Percentiles rank a stretch among this genome's conserved stretches.
Evolutionary conservation across 2,329 filamentous ascomycete species (phyloP).

Genomic region (Aureobasidium musti): DNA sequence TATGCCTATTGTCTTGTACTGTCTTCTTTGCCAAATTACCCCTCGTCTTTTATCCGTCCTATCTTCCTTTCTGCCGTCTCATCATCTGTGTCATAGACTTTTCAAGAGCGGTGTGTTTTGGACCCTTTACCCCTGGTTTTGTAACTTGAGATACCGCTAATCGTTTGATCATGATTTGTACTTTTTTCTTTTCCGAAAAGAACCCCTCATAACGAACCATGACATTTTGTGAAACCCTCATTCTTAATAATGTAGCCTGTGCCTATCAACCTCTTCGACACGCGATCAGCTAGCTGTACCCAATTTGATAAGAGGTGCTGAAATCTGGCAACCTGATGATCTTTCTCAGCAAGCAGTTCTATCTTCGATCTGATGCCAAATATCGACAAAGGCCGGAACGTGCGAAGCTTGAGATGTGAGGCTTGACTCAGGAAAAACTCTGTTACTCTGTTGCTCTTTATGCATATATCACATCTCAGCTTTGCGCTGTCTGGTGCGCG

Average conservation of each 20-base stretch:
- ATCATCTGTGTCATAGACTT: slow-evolving; percentile 28
- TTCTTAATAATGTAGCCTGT: not conserved
- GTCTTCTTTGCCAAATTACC: slow-evolving; percentile 11
- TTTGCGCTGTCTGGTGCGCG: slow-evolving; percentile 24
- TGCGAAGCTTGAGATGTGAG: not conserved
- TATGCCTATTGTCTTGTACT: slow-evolving; percentile 6
- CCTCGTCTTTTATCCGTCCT: not conserved
- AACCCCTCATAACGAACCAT: not conserved
- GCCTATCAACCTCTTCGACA: not conserved
- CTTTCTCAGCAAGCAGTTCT: too few relatives aligned
- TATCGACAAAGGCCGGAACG: not conserved
- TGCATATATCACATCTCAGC: not conserved
- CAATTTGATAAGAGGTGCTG: not conserved
- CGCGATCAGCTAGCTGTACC: not conserved
- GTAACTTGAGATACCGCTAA: slow-evolving; percentile 28
- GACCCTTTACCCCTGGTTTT: slow-evolving; percentile 7
- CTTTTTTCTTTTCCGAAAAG: not conserved
- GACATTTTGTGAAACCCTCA: not conserved
- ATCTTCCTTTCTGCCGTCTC: slow-evolving; percentile 11
- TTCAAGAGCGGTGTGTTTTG: slow-evolving; percentile 17
- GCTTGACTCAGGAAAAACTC: not conserved
- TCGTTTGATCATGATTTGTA: slow-evolving; percentile 25
- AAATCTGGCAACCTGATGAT: not conserved
- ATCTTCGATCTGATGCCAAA: not conserved
- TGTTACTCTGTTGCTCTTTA: not conserved